Conservation (phyloP, 495 filamentous ascomycete genomes). For the Rhypophila decipiens region DNA sequence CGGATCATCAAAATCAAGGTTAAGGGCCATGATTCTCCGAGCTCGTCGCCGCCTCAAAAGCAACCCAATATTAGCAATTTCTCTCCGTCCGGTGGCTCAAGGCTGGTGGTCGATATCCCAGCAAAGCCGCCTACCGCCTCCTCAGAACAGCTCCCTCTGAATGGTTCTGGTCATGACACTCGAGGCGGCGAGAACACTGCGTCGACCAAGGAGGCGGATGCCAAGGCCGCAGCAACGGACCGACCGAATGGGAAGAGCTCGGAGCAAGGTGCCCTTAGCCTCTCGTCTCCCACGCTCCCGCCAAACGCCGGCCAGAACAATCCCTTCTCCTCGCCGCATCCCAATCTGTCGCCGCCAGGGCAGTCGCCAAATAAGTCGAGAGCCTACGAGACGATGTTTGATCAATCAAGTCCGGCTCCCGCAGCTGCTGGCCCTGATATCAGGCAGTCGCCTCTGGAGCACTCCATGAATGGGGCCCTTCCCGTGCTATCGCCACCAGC, state of each 20-base stretch:
- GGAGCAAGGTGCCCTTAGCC: neutral
- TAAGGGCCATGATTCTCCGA: constrained; percentile 46
- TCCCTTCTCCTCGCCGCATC: constrained; percentile 39
- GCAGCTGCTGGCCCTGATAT: no score
- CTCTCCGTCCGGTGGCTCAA: neutral
- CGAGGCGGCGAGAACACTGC: neutral
- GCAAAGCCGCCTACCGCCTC: constrained; percentile 5
- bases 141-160: neutral
- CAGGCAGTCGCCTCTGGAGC: neutral
- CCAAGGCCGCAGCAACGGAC: neutral
- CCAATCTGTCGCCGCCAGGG: constrained; percentile 33
- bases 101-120: constrained; percentile 13
- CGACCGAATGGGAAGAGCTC: constrained; percentile 1
- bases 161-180: neutral
- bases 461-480: constrained; percentile 11
- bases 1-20: constrained; percentile 67
- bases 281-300: neutral
- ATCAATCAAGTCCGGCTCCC: constrained; percentile 21
- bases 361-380: constrained; percentile 34
- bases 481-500: constrained; percentile 7
- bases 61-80: neutral
- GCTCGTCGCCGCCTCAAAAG: constrained; percentile 6
- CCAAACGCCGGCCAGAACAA: constrained; percentile 16
- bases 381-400: constrained; percentile 34
- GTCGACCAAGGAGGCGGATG: neutral